Evolutionary conservation across 805 yeast species (phyloP), one percentile per base, ranked within the genome.

Genomic region (Metschnikowia kunwiensis): DNA sequence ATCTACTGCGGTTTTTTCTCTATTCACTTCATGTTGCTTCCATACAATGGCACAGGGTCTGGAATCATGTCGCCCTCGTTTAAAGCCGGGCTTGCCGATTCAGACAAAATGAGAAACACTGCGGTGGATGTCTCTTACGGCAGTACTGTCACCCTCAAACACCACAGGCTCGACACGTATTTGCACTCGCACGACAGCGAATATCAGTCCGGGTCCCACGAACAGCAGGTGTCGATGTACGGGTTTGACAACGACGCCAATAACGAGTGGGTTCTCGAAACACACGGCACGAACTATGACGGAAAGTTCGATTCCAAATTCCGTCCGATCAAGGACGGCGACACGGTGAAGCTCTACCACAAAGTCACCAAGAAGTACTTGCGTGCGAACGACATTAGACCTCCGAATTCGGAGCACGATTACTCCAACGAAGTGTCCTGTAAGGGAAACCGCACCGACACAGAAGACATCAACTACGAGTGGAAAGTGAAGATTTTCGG

Each of bases 331-430:
- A 58, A 69, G 36, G 75, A 78, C 46, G 81, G 82, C 13, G 78
- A 73, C 38, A 55, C 67, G 10, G 63, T 91, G 14, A 70, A 82
- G 40, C 57, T 93, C n/a, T 77, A 75, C 64, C 97, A 93, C 57
- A 69, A 70, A 40, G 43, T 50, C 2, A 83, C 97, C 1, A 75
- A 80, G 11, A 77, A 78, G 44, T 76, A 84, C 30, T 61, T 93
- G 34, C 80, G 80, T 46, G 83, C 87, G 15, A 78, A 72, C 45
- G 84, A 85, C 43, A 51, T 74, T 33, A 77, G 89, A 42, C 96
- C 97, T 3, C 96, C 96, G 7, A 76, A 88, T 18, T 76, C 91
- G 7, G 95, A 86, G 54, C 93, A 86, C 53, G 97, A 93, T 38
- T 89, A 91, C 60, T 82, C 88, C 54, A 75, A 74, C 46, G 95